Evolutionary conservation across 2,329 filamentous ascomycete genomes (phyloP).

Genomic region (Teratosphaeria destructans): DNA sequence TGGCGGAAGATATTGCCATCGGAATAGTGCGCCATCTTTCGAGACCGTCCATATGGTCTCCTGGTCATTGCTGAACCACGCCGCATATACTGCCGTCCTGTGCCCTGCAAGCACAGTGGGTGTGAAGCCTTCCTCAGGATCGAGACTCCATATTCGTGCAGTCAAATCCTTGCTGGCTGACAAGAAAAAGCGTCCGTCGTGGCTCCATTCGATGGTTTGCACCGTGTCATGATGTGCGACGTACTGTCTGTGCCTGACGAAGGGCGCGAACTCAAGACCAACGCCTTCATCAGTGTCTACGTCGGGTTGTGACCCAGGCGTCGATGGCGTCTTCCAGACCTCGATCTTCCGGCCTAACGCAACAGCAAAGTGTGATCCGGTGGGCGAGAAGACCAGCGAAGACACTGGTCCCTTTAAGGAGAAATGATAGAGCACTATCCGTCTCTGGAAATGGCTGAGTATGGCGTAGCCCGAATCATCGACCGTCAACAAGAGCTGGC

Average conservation of each 20-base stretch:
- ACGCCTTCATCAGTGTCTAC: conserved; percentile 61
- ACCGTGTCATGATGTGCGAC: conserved; percentile 83
- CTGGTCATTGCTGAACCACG: conserved; percentile 93
- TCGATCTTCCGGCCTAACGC: conserved; percentile 80
- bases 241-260: conserved; percentile 77
- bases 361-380: conserved; percentile 81
- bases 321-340: conserved; percentile 91
- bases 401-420: conserved; percentile 81
- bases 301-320: conserved; percentile 40
- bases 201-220: conserved; percentile 84
- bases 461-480: conserved; percentile 94
- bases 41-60: conserved; percentile 94
- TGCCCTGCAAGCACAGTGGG: conserved; percentile 87
- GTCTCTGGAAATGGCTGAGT: conserved; percentile 76
- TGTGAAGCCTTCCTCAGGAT: conserved; percentile 75
- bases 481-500: conserved; percentile 83
- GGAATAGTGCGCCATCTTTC: conserved; percentile 92
- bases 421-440: conserved; percentile 85
- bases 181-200: conserved; percentile 89
- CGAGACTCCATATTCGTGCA: conserved; percentile 86
- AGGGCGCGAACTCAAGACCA: conserved; percentile 88
- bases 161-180: conserved; percentile 88
- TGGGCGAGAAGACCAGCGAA: conserved; percentile 81
- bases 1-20: conserved; percentile 71
- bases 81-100: conserved; percentile 78